Percentiles rank a stretch among this genome's conserved stretches.
Conservation (phyloP, 2,329 filamentous ascomycete species). For the Annulohypoxylon truncatum region DNA sequence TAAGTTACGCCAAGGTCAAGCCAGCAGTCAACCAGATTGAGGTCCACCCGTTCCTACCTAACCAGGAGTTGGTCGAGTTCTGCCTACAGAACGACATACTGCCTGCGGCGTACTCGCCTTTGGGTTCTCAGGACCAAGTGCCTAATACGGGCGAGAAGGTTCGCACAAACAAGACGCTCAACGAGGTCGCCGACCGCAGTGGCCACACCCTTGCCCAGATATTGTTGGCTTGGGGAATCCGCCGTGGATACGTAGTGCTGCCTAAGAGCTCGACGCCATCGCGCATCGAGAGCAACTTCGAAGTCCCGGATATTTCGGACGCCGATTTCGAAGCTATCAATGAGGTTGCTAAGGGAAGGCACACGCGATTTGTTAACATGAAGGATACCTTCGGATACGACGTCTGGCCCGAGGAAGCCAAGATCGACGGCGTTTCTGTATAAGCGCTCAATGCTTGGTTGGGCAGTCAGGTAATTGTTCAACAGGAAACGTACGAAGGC, state of each 20-base stretch:
- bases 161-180: conserved; percentile 68
- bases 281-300: conserved; percentile 74
- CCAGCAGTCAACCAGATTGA: conserved; percentile 60
- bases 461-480: background rate
- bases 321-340: conserved; percentile 72
- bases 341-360: conserved; percentile 72
- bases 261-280: conserved; percentile 76
- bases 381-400: conserved; percentile 83
- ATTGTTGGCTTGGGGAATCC: conserved; percentile 73
- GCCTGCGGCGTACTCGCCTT: conserved; percentile 62
- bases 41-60: conserved; percentile 60
- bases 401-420: conserved; percentile 71
- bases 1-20: conserved; percentile 54
- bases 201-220: conserved; percentile 70
- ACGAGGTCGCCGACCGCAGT: conserved; percentile 67
- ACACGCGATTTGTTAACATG: conserved; percentile 83
- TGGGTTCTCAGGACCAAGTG: conserved; percentile 76
- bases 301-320: conserved; percentile 65
- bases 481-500: background rate
- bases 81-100: conserved; percentile 64
- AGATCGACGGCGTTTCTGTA: conserved; percentile 35
- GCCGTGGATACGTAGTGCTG: conserved; percentile 73
- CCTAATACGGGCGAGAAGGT: conserved; percentile 75
- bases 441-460: background rate
- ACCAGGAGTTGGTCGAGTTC: conserved; percentile 63